Percentiles rank a stretch among this genome's conserved stretches.
These are phyloP conservation scores for Saccharomycopsis sp. DNA, from an alignment of 805 yeast species.

Conservation along the genomic window DNA sequence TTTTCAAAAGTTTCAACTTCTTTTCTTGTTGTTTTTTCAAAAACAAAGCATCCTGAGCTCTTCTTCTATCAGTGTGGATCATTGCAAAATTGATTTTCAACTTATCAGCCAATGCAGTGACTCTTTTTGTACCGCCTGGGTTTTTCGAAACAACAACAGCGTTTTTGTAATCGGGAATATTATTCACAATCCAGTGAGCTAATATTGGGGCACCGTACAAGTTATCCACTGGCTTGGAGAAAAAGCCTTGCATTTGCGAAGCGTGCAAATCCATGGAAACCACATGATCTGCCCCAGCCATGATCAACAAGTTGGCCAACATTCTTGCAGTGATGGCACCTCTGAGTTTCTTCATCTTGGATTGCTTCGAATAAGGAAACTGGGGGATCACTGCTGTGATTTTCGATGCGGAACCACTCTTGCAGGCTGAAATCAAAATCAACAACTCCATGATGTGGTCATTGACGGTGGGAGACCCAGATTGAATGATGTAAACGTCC, in stretches of 20 bases:
- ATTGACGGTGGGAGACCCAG: slow-evolving; percentile 78
- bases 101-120: slow-evolving; percentile 95
- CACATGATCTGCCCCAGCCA: slow-evolving; percentile 99
- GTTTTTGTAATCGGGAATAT: slow-evolving; percentile 73
- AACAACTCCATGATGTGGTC: slow-evolving; percentile 95
- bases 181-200: slow-evolving; percentile 91
- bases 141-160: slow-evolving; percentile 98
- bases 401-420: slow-evolving; percentile 97
- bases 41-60: slow-evolving; percentile 54
- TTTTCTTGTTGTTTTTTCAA: slow-evolving; percentile 33
- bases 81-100: slow-evolving; percentile 94
- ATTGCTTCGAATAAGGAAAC: slow-evolving; percentile 94
- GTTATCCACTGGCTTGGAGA: slow-evolving; percentile 94
- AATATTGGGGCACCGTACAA: slow-evolving; percentile 93
- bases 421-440: slow-evolving; percentile 88
- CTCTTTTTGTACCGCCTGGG: slow-evolving; percentile 98
- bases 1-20: slow-evolving; percentile 30
- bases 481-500: slow-evolving; percentile 88
- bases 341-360: slow-evolving; percentile 97
- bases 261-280: slow-evolving; percentile 96
- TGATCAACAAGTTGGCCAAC: slow-evolving; percentile 88
- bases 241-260: slow-evolving; percentile 98
- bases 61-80: slow-evolving; percentile 97
- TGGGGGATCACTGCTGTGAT: slow-evolving; percentile 95
- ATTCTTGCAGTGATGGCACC: slow-evolving; percentile 98